These are phyloP conservation scores for Begonia peltatifolia DNA, from an alignment of 306 rosid species.

Conservation along the genomic window DNA sequence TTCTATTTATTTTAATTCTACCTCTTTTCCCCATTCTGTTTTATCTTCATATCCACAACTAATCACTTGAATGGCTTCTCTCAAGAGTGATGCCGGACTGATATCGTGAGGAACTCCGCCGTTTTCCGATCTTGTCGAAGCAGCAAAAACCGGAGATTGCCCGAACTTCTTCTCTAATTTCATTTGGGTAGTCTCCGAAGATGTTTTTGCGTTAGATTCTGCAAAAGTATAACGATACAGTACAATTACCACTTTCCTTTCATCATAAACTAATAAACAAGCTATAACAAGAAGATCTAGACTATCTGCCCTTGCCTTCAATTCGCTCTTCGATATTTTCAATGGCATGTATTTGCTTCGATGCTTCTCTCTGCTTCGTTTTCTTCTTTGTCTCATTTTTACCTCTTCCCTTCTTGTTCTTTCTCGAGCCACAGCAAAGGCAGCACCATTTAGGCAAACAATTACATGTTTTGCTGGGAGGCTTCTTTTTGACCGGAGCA, in stretches of 20 bases:
- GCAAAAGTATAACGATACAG: slow-evolving; percentile 1
- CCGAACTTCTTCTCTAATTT: slow-evolving; percentile 86
- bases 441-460: slow-evolving; percentile 87
- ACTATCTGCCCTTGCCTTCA: slow-evolving; percentile 1
- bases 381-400: slow-evolving; percentile 57
- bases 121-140: slow-evolving; percentile 51
- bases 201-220: slow-evolving; percentile 29
- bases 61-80: slow-evolving; percentile 84
- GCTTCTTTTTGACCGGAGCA: slow-evolving; percentile 71
- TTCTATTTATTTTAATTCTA: slow-evolving; percentile 7
- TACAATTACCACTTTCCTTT: neutral
- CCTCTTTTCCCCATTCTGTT: slow-evolving; percentile 94
- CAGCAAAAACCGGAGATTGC: slow-evolving; percentile 78
- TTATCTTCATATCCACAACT: slow-evolving; percentile 94
- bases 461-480: slow-evolving; percentile 77
- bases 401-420: slow-evolving; percentile 41
- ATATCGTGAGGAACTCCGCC: slow-evolving; percentile 54
- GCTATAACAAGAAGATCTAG: too few species aligned
- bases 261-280: too few species aligned
- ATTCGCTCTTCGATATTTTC: slow-evolving; percentile 62
- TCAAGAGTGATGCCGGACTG: slow-evolving; percentile 66
- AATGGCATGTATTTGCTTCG: slow-evolving; percentile 89
- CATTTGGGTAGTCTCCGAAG: slow-evolving; percentile 28
- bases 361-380: slow-evolving; percentile 67
- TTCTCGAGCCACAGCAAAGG: slow-evolving; percentile 45